Base-by-base conservation (phyloP, 108 stramenopile species). In the Epithemia pelagica region DNA sequence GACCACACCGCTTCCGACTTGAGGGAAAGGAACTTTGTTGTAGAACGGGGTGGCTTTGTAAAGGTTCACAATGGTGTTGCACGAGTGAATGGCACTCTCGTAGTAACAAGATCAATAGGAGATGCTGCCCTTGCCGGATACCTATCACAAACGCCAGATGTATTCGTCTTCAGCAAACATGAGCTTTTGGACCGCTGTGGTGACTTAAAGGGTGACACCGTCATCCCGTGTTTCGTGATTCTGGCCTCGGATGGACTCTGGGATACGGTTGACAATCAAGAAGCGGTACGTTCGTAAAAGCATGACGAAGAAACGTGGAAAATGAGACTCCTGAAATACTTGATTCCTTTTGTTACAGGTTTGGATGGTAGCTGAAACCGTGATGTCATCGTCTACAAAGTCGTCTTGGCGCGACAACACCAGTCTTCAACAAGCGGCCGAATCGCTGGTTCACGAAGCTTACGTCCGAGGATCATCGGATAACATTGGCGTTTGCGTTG, bases 161-260 rank as follows among this genome's bases (percentile, higher is more conserved):
- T 95, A 1, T 18, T 78, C 21, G 31, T 82, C 30, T 60, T 96
- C 24, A 80, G 75, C 27, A 75, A 75, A 23, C 30, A 70, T 7
- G 78, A 86, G 65, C 66, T 80, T 2, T 63, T 31, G 55, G 71
- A 65, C 15, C 55, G 66, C 21, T 88, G 86, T 51, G 78, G 78
- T 8, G 51, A 52, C 28, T 59, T 56, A 33, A 73, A 31, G 62
- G 72, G 52, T 29, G 60, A 21, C 23, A 26, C 61, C 30, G 61
- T 67, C 30, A 33, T 69, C 2, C 84, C 86, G 24, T 91, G 90
- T 69, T 97, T 95, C 66, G 72, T 95, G 32, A 81, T 97, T 51
- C 62, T 97, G 30, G 96, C 94, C 52, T 94, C 92, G 7, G 96
- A 97, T 74, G 96, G 96, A 10, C 86, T 97, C 30, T 97, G 96